These are phyloP conservation scores for Ustilago hordei DNA, from an alignment of 1,284 basidiomycete species.

Conservation along the genomic window DNA sequence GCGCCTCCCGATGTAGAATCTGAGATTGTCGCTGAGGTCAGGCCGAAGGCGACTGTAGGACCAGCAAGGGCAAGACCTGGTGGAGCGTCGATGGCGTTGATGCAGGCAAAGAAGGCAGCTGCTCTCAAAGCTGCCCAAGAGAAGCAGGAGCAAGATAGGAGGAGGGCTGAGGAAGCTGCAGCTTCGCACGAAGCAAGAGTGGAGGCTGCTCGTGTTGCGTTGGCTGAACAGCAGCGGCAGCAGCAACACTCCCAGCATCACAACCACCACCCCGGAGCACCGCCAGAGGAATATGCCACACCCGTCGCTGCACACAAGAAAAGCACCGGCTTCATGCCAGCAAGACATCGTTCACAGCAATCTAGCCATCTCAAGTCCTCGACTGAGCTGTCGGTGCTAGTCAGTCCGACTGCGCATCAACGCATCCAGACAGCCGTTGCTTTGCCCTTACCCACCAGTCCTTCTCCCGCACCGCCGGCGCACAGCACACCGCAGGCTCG, in stretches of 20 bases:
- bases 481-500: conserved; percentile 21
- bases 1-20: conserved; percentile 35
- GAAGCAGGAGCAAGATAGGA: conserved; percentile 44
- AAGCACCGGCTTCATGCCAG: conserved; percentile 39
- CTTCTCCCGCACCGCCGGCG: conserved; percentile 14
- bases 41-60: conserved; percentile 25
- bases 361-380: conserved; percentile 17
- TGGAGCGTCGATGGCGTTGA: conserved; percentile 59
- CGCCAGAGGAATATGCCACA: conserved; percentile 27
- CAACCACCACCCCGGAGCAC: neutral
- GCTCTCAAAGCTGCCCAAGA: conserved; percentile 50
- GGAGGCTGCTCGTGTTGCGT: conserved; percentile 25
- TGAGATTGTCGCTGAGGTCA: conserved; percentile 28
- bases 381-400: conserved; percentile 25
- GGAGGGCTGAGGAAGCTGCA: conserved; percentile 48
- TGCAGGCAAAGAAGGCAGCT: conserved; percentile 66
- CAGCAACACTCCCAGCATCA: conserved; percentile 12
- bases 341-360: conserved; percentile 20
- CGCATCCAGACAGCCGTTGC: conserved; percentile 37
- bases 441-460: conserved; percentile 44
- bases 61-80: conserved; percentile 35
- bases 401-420: conserved; percentile 39
- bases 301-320: conserved; percentile 29
- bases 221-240: conserved; percentile 27
- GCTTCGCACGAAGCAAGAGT: conserved; percentile 47